A percentile compares a stretch with the other conserved stretches of the same genome.
Evolutionary conservation across 306 rosid species (phyloP).

Genomic region (Ormosia semicastrata): DNA sequence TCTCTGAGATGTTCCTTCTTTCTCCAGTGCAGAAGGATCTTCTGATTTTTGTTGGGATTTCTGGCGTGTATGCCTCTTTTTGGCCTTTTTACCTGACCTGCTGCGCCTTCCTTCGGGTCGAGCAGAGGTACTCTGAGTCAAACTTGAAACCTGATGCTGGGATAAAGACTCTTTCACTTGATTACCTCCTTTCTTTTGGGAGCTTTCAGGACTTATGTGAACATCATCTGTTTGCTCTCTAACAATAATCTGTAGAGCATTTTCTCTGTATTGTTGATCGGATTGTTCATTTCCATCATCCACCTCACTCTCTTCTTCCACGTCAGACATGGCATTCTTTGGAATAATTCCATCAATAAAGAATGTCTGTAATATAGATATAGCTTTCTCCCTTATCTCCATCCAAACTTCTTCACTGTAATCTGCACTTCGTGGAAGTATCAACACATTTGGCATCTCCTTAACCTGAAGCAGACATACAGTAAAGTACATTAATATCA

Average conservation of each 20-base stretch:
- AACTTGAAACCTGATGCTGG: slow-evolving; percentile 65
- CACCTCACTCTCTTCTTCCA: slow-evolving; percentile 68
- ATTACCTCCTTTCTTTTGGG: slow-evolving; percentile 56
- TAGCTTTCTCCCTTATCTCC: slow-evolving; percentile 97
- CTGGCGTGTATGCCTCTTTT: slow-evolving; percentile 82
- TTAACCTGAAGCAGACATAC: slow-evolving; percentile 67
- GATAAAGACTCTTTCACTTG: slow-evolving; percentile 57
- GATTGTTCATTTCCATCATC: slow-evolving; percentile 67
- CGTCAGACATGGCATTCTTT: slow-evolving; percentile 72
- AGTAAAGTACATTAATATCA: slow-evolving; percentile 21
- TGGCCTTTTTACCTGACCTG: slow-evolving; percentile 92
- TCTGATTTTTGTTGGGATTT: slow-evolving; percentile 72
- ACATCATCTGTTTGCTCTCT: slow-evolving; percentile 62
- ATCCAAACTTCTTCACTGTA: slow-evolving; percentile 99
- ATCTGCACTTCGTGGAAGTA: slow-evolving; percentile 99
- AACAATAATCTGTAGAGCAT: slow-evolving; percentile 50
- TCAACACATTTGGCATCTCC: slow-evolving; percentile 99
- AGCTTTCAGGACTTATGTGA: slow-evolving; percentile 60
- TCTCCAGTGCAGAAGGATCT: slow-evolving; percentile 56
- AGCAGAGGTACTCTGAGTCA: slow-evolving; percentile 61
- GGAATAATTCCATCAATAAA: slow-evolving; percentile 84
- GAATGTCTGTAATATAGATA: slow-evolving; percentile 81
- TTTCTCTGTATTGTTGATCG: slow-evolving; percentile 57
- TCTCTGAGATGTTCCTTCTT: slow-evolving; percentile 70
- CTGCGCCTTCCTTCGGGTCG: slow-evolving; percentile 83